Evolutionary conservation across 805 yeast species (phyloP), one percentile per base, ranked within the genome.

Genomic region (Kazachstania martiniae): DNA sequence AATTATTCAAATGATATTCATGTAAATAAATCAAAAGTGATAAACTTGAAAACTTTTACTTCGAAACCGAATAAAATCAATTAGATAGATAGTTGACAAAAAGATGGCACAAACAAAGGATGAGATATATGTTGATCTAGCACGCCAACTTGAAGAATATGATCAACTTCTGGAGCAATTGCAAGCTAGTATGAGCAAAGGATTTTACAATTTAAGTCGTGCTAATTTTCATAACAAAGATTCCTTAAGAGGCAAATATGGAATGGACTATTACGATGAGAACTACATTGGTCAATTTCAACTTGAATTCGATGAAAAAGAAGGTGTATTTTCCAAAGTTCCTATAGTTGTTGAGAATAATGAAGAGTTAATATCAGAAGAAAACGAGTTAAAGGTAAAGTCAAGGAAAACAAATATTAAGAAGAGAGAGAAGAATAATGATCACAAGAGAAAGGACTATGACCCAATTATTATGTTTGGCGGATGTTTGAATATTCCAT

Each of bases 401-500:
- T 34, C 35, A 34, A 12, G 23, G 21, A 28, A 25, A 26, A 32
- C 5, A 21, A 19, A 25, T 23, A 31, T 27, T 14, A 21, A 21
- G 18, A 26, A 29, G 17, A 16, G 28, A 22, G 29, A 27, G 18
- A 31, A 23, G n/a, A 28, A 26, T 35, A 27, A 8, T 21, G 18
- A n/a, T n/a, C n/a, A 32, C 18, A 32, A 35, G 21, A 25, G 16
- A n/a, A 32, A 28, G 24, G 32, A 16, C 8, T 31, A 29, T n/a
- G 53, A 54, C 26, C 57, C 59, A 7, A 41, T 54, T 6, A 29
- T 29, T 6, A 54, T 54, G 59, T 54, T 54, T 39, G 58, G 56
- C 1, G 55, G 49, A 9, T 49, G 42, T 3, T 37, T 54, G 12
- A 37, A 49, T 4, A 35, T 46, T 4, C 59, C 59, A 10, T 25